phyloP scores from a whole-genome alignment of 257 asterid species.

The Scutellaria minor region DNA sequence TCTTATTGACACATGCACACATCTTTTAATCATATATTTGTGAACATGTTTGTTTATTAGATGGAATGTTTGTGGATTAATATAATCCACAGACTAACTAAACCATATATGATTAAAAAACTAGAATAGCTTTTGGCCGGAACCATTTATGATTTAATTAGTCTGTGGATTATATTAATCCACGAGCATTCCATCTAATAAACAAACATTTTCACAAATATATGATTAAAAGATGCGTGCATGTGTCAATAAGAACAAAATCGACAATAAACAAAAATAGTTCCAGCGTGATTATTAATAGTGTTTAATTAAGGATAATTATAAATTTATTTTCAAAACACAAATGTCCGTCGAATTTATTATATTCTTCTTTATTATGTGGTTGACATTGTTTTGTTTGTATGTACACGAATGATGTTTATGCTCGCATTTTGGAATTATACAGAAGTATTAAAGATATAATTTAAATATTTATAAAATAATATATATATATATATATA shows the following conservation, averaged over 20 bases:
- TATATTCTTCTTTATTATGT: background rate
- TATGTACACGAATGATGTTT: conserved; percentile 5
- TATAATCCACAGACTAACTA: background rate
- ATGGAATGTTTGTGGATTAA: background rate
- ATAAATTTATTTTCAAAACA: background rate
- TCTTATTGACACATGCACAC: too few species aligned
- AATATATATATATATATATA: background rate
- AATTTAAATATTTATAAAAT: background rate
- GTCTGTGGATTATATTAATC: background rate
- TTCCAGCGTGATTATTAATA: background rate
- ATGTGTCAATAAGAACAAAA: background rate
- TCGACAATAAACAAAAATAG: background rate
- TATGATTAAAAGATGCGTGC: too few species aligned
- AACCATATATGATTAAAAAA: too few species aligned
- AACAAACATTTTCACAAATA: background rate
- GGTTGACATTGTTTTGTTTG: conserved; percentile 39
- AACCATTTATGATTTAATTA: background rate
- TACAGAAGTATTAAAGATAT: background rate
- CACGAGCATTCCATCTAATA: background rate
- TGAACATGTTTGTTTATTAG: background rate
- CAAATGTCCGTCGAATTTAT: background rate
- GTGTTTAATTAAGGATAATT: background rate
- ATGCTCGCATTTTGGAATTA: conserved; percentile 16
- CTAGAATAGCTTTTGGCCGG: background rate
- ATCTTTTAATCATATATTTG: too few species aligned